phyloP scores from a whole-genome alignment of 306 rosid species.

The Comarum palustre region DNA sequence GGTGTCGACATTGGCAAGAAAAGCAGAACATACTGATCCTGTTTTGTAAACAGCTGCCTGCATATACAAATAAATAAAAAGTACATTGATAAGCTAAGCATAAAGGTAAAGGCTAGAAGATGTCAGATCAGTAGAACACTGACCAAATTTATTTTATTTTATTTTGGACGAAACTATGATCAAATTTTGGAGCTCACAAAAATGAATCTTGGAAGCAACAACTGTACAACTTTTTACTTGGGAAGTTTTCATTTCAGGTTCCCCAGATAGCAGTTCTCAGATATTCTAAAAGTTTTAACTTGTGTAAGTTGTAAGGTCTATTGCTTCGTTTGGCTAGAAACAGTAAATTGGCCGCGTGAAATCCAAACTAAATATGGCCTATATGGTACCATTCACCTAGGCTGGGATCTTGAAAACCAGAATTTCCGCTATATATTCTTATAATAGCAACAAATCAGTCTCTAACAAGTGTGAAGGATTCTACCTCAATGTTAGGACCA shows the following conservation, averaged over 20 bases:
- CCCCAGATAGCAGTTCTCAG: background rate
- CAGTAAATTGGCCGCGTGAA: background rate
- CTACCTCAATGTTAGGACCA: conserved; percentile 76
- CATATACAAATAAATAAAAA: conserved; percentile 11
- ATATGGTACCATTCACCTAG: conserved; percentile 7
- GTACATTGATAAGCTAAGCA: conserved; percentile 1
- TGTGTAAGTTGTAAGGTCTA: background rate
- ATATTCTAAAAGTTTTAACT: background rate
- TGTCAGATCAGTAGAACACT: background rate
- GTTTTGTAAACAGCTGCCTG: conserved; percentile 81
- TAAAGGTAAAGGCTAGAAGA: conserved; percentile 4
- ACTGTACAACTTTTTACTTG: no score
- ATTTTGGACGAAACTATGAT: no score
- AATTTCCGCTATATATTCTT: conserved; percentile 6
- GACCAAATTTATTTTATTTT: no score
- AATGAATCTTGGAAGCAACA: background rate
- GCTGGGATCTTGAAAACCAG: conserved; percentile 5
- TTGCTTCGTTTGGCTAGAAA: background rate
- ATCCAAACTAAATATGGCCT: background rate
- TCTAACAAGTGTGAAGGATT: conserved; percentile 7
- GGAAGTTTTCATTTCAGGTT: background rate
- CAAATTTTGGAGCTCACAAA: background rate
- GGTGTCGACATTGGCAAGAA: conserved; percentile 71
- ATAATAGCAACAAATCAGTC: background rate
- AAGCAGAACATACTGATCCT: conserved; percentile 67